Evolutionary conservation across 495 filamentous ascomycete genomes (phyloP).

Genomic region (Neurospora sp.): DNA sequence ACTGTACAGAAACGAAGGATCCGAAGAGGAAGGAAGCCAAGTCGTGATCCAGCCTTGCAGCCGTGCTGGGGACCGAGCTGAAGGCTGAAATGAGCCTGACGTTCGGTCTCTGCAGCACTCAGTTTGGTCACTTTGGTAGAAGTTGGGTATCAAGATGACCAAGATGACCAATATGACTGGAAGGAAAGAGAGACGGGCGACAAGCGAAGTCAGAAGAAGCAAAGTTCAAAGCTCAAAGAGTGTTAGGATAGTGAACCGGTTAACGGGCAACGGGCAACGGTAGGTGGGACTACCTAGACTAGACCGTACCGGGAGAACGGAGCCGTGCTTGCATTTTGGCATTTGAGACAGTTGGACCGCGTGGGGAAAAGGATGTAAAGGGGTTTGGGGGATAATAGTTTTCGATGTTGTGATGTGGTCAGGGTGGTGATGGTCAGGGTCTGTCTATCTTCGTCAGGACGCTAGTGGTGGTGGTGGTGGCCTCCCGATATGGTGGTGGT

Average conservation of each 20-base stretch:
- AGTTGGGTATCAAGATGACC: neutral
- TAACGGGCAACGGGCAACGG: neutral
- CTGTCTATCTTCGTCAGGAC: no score
- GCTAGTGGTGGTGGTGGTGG: neutral
- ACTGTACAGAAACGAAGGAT: neutral
- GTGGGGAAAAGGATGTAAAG: neutral
- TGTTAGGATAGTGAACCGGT: neutral
- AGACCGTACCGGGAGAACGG: neutral
- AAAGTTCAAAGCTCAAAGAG: neutral
- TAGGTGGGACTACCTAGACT: neutral
- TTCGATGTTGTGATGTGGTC: neutral
- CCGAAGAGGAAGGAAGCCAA: neutral
- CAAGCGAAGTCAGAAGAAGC: neutral
- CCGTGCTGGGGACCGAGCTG: constrained; percentile 20
- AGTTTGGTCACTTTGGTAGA: no score
- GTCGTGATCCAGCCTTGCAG: neutral
- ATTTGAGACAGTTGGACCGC: neutral
- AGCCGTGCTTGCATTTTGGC: neutral
- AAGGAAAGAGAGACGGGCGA: neutral
- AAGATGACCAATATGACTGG: neutral
- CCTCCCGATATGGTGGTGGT: neutral
- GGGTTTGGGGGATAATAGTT: neutral
- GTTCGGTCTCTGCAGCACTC: no score
- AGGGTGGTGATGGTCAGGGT: neutral
- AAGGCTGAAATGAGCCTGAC: constrained; percentile 14